A percentile compares a stretch with the other conserved stretches of the same genome.
phyloP scores from a whole-genome alignment of 2,329 filamentous ascomycete genomes.

The Dothidotthia symphoricarpi region DNA sequence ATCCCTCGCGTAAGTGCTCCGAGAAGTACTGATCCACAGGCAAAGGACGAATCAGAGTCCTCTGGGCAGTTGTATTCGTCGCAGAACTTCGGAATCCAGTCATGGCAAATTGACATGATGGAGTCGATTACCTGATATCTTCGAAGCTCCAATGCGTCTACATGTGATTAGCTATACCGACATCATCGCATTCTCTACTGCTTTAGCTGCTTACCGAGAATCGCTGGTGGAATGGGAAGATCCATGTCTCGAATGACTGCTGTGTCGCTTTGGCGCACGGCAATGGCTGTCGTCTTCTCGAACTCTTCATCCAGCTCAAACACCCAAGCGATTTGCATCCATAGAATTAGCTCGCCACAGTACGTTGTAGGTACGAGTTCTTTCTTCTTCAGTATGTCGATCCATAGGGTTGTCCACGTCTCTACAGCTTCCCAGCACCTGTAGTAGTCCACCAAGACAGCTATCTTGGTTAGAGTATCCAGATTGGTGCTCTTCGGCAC shows the following conservation, averaged over 20 bases:
- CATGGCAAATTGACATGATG: conserved; percentile 4
- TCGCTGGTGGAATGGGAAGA: conserved; percentile 8
- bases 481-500: conserved; percentile 43
- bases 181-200: background rate
- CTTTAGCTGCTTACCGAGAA: conserved; percentile 5
- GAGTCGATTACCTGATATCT: conserved; percentile 7
- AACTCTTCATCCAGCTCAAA: conserved; percentile 16
- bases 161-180: background rate
- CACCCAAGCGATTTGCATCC: conserved; percentile 23
- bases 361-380: conserved; percentile 8
- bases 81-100: conserved; percentile 1
- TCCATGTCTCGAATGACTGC: conserved; percentile 5
- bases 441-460: conserved; percentile 46
- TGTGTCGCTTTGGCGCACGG: conserved; percentile 1
- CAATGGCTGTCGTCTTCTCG: conserved; percentile 5
- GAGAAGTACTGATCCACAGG: conserved; percentile 16
- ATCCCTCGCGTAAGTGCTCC: conserved; percentile 20
- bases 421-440: conserved; percentile 46
- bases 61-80: background rate
- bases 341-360: conserved; percentile 21
- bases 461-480: conserved; percentile 48
- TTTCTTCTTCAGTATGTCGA: conserved; percentile 21
- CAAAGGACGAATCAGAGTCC: background rate
- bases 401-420: conserved; percentile 46
- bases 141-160: conserved; percentile 7